These are phyloP conservation scores for Tuber aestivum DNA, from an alignment of 495 filamentous ascomycete species.

Conservation along the genomic window DNA sequence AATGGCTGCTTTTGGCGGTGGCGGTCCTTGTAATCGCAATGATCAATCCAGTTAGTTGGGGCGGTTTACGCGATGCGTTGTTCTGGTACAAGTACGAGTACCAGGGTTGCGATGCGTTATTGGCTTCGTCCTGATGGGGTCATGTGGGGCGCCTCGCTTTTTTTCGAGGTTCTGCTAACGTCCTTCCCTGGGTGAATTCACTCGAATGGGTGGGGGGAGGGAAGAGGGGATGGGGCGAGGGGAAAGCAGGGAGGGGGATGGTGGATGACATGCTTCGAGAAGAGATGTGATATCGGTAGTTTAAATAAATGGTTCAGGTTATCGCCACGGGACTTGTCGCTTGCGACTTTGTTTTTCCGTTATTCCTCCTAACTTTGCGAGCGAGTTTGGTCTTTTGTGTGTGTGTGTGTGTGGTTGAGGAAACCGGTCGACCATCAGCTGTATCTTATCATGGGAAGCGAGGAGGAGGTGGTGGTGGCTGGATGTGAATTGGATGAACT, in stretches of 20 bases:
- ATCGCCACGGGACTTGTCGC: background rate
- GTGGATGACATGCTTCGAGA: slow-evolving; percentile 6
- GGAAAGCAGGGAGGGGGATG: background rate
- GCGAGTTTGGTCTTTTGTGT: background rate
- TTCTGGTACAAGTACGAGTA: no score
- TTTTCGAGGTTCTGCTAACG: background rate
- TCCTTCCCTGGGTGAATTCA: background rate
- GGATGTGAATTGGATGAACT: background rate
- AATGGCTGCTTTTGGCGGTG: background rate
- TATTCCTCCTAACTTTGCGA: no score
- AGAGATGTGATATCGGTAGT: slow-evolving; percentile 7
- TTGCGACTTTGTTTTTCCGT: background rate
- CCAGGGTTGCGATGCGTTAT: slow-evolving; percentile 1
- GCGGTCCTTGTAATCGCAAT: background rate
- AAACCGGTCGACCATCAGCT: background rate
- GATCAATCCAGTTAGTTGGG: background rate
- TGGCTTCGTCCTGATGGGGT: background rate
- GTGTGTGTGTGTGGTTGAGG: background rate
- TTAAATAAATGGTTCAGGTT: background rate
- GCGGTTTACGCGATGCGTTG: background rate
- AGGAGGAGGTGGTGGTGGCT: slow-evolving; percentile 3
- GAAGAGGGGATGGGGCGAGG: background rate
- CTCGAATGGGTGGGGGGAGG: background rate
- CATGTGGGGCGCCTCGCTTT: background rate
- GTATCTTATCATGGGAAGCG: background rate